Conservation (phyloP, 495 filamentous ascomycete species). For the Oidiodendron maius region DNA sequence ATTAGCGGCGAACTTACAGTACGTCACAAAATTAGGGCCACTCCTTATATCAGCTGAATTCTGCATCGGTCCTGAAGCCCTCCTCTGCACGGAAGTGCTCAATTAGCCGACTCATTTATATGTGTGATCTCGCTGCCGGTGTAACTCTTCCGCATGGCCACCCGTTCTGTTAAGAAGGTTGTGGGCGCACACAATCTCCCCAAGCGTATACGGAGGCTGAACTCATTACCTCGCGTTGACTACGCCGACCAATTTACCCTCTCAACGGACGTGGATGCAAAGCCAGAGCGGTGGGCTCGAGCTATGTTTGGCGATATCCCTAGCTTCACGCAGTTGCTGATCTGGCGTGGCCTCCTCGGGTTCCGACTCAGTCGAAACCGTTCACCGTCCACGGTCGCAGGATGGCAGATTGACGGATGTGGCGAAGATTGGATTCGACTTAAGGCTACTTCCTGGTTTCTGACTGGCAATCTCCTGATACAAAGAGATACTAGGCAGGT, state of each 20-base stretch:
- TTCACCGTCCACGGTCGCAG: neutral
- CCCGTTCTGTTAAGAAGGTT: neutral
- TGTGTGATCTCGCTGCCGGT: no score
- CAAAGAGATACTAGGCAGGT: neutral
- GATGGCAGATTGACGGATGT: neutral
- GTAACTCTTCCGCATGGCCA: no score
- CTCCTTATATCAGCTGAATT: no score
- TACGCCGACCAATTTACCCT: neutral
- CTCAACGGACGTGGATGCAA: neutral
- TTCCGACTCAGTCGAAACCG: neutral
- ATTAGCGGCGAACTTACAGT: no score
- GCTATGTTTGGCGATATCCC: neutral
- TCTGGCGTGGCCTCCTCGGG: neutral
- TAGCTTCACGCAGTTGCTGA: neutral
- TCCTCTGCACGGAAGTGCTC: no score
- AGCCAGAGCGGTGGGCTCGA: neutral
- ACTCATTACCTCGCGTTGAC: neutral
- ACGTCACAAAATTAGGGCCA: no score
- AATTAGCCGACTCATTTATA: no score
- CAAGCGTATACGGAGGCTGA: neutral
- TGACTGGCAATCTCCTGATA: neutral
- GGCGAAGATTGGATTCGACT: neutral
- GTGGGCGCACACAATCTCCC: neutral
- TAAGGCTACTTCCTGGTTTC: neutral
- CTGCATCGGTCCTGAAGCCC: no score